Evolutionary conservation across 495 filamentous ascomycete species (phyloP).

Genomic region (Trichoderma erinaceum): DNA sequence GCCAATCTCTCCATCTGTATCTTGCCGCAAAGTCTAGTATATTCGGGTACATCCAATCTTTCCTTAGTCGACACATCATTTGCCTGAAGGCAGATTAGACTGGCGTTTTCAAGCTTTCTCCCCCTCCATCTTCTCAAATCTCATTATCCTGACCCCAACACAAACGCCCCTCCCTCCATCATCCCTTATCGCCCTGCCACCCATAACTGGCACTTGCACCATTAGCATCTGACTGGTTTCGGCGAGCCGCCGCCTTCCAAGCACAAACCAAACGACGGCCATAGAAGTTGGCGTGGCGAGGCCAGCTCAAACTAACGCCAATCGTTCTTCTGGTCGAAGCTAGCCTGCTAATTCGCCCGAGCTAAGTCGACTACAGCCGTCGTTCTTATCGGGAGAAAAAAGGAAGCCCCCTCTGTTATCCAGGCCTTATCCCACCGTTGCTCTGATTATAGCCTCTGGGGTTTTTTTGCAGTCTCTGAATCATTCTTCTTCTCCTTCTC

Average conservation of each 20-base stretch:
- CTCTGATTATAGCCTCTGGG: not conserved
- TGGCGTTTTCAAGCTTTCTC: not conserved
- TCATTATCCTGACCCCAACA: not conserved
- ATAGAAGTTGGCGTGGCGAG: constrained; percentile 8
- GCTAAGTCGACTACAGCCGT: constrained; percentile 9
- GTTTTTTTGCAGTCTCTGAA: not conserved
- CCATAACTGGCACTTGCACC: not conserved
- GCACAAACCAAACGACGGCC: not conserved
- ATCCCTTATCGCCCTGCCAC: constrained; percentile 13
- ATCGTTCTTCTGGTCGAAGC: not conserved
- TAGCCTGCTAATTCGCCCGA: constrained; percentile 9
- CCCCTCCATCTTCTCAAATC: not conserved
- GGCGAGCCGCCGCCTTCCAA: not conserved
- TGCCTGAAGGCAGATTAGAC: no score
- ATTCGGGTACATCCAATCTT: no score
- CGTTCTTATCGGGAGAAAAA: constrained; percentile 8
- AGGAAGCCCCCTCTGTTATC: not conserved
- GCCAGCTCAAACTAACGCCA: not conserved
- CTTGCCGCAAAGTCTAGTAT: no score
- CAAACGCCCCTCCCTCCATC: not conserved
- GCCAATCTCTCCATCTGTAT: no score
- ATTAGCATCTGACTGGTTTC: constrained; percentile 1
- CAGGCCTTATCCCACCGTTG: not conserved
- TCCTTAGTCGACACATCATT: no score
- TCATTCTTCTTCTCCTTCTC: not conserved